A percentile compares a stretch with the other conserved stretches of the same genome.
These are phyloP conservation scores for Aureobasidium sp. DNA, from an alignment of 2,329 filamentous ascomycete species.

Conservation along the genomic window DNA sequence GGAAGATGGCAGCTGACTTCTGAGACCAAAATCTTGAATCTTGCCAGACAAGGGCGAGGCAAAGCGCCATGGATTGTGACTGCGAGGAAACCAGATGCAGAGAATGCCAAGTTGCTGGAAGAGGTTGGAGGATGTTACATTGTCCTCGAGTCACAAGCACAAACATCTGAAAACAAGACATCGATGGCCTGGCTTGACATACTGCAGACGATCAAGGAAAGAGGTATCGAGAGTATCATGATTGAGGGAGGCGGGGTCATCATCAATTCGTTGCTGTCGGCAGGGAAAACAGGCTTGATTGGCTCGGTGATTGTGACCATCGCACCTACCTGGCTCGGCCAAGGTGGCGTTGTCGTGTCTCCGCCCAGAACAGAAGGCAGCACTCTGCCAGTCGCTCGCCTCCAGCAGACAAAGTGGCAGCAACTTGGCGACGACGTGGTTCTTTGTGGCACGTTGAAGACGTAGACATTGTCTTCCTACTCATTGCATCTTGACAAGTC, in stretches of 20 bases:
- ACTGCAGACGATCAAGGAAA: conserved; percentile 45
- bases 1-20: conserved; percentile 59
- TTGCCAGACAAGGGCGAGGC: conserved; percentile 56
- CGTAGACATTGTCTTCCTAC: not conserved
- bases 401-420: conserved; percentile 61
- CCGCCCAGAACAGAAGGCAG: conserved; percentile 50
- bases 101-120: conserved; percentile 30
- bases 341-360: conserved; percentile 67
- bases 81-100: conserved; percentile 37
- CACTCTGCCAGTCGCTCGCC: conserved; percentile 50
- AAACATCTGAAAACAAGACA: not conserved
- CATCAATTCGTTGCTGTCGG: conserved; percentile 67
- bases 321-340: conserved; percentile 82
- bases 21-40: conserved; percentile 52
- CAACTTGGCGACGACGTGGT: conserved; percentile 77
- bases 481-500: not conserved
- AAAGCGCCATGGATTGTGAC: conserved; percentile 63
- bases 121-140: conserved; percentile 18
- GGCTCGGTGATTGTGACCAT: conserved; percentile 79
- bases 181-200: conserved; percentile 50
- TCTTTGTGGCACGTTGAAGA: conserved; percentile 56
- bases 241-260: conserved; percentile 78
- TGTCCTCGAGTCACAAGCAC: conserved; percentile 12
- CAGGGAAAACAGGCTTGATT: conserved; percentile 52
- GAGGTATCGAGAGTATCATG: conserved; percentile 73